Evolutionary conservation across 192 early-diverging fungal species (phyloP), one percentile per base, ranked within the genome.

Genomic region (Mortierella antarctica): DNA sequence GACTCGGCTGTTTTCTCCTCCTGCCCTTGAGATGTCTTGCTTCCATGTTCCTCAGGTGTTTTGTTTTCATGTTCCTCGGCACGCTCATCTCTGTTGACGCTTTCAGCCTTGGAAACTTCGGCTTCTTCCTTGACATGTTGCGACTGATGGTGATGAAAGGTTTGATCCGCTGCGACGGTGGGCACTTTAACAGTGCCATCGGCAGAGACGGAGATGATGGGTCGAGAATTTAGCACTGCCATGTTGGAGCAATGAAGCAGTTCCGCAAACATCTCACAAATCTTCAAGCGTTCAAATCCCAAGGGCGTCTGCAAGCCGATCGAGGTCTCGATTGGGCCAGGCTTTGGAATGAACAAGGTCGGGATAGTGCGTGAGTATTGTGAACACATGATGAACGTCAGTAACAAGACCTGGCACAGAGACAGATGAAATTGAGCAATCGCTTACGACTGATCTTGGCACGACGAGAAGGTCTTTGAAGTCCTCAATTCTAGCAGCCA

Each of bases 231-330:
- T 11, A 95, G 78, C 4, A 89, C 89, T n/a, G 88, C 88, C 93
- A 95, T 93, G 73, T 92, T 94, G 52, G 94, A 93, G 74, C 94
- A 94, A 74, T 99, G 98, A 55, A 99, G 82, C 17, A 99, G 83
- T 86, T 99, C 98, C 6, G 98, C 98, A 89, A 99, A 96, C 68
- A 99, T 89, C 84, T 99, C 98, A 83, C 98, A 99, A 49, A 95
- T 95, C 64, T 95, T 94, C 49, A 99, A 84, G 13, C 98, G 89
- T 84, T 98, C 97, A 74, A 96, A 94, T n/a, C 98, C 97, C 53
- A 99, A 86, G 50, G 89, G 96, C 47, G 84, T 89, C 68, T 92
- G 88, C 70, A 89, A 86, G n/a, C 96, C 95, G 52, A 93, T 85
- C 2, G 95, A 93, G 1, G 95, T 95, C 13, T 92, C 88, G 39